Evolutionary conservation across 805 yeast genomes (phyloP).

Genomic region (Schizosaccharomyces cryophilus): DNA sequence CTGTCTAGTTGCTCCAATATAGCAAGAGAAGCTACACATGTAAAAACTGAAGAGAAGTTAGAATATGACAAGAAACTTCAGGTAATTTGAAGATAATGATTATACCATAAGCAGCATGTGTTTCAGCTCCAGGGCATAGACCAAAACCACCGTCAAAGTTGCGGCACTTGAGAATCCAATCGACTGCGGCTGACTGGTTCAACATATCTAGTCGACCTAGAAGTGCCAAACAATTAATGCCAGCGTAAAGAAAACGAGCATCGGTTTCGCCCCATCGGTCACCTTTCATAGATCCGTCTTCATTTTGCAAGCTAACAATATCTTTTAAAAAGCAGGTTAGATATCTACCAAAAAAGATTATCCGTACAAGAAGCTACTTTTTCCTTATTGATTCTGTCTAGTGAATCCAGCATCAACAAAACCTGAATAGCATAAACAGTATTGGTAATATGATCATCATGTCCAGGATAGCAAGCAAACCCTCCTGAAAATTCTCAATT

Average conservation of each 20-base stretch:
- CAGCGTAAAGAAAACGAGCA: conserved; percentile 70
- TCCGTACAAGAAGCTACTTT: conserved; percentile 18
- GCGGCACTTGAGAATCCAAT: conserved; percentile 41
- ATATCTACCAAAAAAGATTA: conserved; percentile 11
- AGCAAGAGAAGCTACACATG: conserved; percentile 61
- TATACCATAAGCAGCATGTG: conserved; percentile 63
- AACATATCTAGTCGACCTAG: conserved; percentile 30
- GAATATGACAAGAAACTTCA: too few relatives aligned
- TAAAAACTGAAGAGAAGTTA: conserved; percentile 15
- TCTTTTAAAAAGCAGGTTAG: conserved; percentile 5
- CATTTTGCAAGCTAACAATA: conserved; percentile 22
- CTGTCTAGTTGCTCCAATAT: conserved; percentile 35
- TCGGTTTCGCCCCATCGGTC: conserved; percentile 84
- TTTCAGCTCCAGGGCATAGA: conserved; percentile 76
- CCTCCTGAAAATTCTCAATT: conserved; percentile 13
- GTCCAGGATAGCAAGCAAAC: conserved; percentile 71
- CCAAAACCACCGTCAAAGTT: conserved; percentile 96
- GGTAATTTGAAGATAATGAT: not conserved
- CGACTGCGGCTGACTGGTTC: conserved; percentile 35
- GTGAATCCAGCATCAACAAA: conserved; percentile 35
- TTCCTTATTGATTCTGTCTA: conserved; percentile 20
- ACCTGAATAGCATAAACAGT: conserved; percentile 77
- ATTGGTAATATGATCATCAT: conserved; percentile 66
- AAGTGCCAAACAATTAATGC: conserved; percentile 46
- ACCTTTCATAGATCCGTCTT: conserved; percentile 37